Conservation (phyloP, 306 rosid species). For the Fragaria iinumae region DNA sequence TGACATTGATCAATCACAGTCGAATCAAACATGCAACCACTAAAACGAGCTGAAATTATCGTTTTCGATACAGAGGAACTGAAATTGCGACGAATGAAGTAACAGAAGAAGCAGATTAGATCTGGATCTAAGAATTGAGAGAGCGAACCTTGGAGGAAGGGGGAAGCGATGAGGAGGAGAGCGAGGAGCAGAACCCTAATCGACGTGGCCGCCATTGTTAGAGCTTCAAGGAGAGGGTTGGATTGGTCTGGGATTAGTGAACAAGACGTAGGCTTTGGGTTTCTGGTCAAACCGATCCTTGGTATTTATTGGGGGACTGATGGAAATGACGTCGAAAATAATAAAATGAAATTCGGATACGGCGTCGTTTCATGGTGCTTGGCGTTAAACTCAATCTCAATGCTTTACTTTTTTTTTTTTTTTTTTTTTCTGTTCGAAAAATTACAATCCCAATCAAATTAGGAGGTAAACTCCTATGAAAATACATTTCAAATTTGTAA, state of each 20-base stretch:
- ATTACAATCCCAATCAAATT: no score
- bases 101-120: slow-evolving; percentile 14
- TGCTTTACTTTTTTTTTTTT: no score
- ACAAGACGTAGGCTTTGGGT: background rate
- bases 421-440: no score
- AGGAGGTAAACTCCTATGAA: no score
- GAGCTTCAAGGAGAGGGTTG: slow-evolving; percentile 26
- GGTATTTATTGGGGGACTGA: background rate
- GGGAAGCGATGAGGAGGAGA: slow-evolving; percentile 67
- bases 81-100: background rate
- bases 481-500: no score
- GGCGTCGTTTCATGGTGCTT: background rate
- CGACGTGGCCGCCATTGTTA: slow-evolving; percentile 44
- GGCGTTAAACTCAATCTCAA: no score
- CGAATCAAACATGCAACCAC: slow-evolving; percentile 37
- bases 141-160: slow-evolving; percentile 63
- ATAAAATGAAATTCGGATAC: background rate
- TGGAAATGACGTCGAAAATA: slow-evolving; percentile 3
- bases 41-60: slow-evolving; percentile 6
- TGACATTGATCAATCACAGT: slow-evolving; percentile 24
- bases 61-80: background rate
- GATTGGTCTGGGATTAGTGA: background rate
- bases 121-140: slow-evolving; percentile 54
- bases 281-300: slow-evolving; percentile 15
- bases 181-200: slow-evolving; percentile 59